A percentile compares a stretch with the other conserved stretches of the same genome.
These are phyloP conservation scores for Cystobasidium pallidum DNA, from an alignment of 1,284 basidiomycete genomes.

Conservation along the genomic window DNA sequence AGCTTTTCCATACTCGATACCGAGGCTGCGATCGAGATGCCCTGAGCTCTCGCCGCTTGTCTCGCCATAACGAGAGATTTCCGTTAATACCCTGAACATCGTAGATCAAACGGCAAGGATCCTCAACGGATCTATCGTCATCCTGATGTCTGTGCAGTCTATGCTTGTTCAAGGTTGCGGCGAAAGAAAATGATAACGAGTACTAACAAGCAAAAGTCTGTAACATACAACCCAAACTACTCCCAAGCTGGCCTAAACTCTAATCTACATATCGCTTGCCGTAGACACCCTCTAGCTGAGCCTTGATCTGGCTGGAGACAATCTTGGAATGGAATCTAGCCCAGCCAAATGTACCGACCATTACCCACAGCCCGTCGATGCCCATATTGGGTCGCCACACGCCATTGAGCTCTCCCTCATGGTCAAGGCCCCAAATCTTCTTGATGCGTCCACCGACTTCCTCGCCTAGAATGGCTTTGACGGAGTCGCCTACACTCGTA, in stretches of 20 bases:
- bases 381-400: constrained; percentile 23
- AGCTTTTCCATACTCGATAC: too few species aligned
- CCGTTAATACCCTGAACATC: too few species aligned
- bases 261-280: constrained; percentile 19
- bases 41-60: too few species aligned
- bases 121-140: too few species aligned
- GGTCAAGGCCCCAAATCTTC: constrained; percentile 25
- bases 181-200: too few species aligned
- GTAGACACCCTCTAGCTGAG: constrained; percentile 18
- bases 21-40: too few species aligned
- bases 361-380: constrained; percentile 18
- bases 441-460: constrained; percentile 12
- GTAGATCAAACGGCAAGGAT: too few species aligned
- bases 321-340: constrained; percentile 21
- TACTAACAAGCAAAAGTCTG: not conserved
- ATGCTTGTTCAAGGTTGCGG: too few species aligned
- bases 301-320: constrained; percentile 23
- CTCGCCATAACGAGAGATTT: too few species aligned
- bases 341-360: constrained; percentile 19
- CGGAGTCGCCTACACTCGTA: constrained; percentile 5
- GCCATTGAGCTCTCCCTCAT: constrained; percentile 28
- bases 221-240: not conserved
- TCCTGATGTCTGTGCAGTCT: too few species aligned
- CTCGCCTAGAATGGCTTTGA: constrained; percentile 14
- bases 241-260: not conserved